Conservation (phyloP, 2,329 filamentous ascomycete genomes). For the Trichoderma harzianum region DNA sequence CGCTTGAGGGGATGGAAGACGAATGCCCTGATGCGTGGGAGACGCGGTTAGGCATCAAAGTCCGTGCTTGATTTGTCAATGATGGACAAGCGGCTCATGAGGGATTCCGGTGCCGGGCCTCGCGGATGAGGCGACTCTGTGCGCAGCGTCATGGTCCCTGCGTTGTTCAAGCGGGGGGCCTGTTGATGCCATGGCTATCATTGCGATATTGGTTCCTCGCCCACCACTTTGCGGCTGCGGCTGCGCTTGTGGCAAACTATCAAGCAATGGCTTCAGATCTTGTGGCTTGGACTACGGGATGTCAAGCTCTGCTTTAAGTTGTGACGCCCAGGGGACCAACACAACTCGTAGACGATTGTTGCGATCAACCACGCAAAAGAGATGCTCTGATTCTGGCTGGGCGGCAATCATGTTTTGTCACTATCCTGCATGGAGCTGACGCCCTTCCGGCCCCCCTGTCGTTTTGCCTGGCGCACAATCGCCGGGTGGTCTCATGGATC, state of each 20-base stretch:
- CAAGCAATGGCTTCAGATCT: slow-evolving; percentile 3
- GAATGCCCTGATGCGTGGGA: neutral
- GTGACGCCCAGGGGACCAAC: neutral
- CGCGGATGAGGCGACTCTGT: neutral
- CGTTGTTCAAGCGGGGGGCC: neutral
- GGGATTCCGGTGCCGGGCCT: neutral
- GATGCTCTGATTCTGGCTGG: neutral
- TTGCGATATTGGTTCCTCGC: neutral
- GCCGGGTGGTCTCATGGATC: slow-evolving; percentile 7
- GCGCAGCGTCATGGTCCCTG: neutral
- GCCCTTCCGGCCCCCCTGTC: slow-evolving; percentile 12
- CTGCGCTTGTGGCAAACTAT: slow-evolving; percentile 5
- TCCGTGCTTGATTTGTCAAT: neutral
- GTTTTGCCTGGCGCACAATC: neutral
- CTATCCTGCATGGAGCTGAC: slow-evolving; percentile 1
- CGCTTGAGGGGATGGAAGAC: neutral
- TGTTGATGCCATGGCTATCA: neutral
- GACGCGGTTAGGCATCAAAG: slow-evolving; percentile 2
- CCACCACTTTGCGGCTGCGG: neutral
- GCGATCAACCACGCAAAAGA: neutral
- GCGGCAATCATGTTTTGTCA: neutral
- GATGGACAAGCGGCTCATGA: neutral
- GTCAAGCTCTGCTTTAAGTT: neutral
- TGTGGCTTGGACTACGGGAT: slow-evolving; percentile 1
- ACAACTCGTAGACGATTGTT: neutral